Percentiles rank a stretch among this genome's conserved stretches.
phyloP scores from a whole-genome alignment of 176 grass and related monocot genomes.

The Carex cristatella region DNA sequence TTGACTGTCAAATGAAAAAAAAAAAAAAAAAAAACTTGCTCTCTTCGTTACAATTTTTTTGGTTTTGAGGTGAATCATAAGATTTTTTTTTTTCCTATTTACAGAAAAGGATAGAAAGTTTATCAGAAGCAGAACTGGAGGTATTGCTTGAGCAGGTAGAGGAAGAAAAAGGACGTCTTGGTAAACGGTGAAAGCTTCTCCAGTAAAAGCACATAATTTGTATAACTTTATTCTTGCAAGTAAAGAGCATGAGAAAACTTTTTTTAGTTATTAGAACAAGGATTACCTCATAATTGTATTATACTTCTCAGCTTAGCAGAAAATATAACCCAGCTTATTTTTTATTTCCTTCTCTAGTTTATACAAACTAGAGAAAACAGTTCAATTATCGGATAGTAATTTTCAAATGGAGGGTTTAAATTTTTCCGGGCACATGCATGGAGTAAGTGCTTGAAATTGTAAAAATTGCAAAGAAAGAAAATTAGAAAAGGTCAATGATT shows the following conservation, averaged over 20 bases:
- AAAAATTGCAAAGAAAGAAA: background rate
- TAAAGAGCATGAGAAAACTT: background rate
- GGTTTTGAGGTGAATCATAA: background rate
- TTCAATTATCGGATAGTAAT: background rate
- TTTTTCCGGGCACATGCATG: background rate
- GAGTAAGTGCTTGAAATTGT: background rate
- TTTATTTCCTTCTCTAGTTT: background rate
- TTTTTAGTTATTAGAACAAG: background rate
- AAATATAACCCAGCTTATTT: background rate
- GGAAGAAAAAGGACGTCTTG: conserved; percentile 61
- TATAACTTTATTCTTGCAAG: background rate
- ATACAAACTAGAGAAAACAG: background rate
- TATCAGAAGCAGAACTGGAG: conserved; percentile 77
- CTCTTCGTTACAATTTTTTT: background rate
- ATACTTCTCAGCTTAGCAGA: background rate
- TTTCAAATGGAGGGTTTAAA: background rate
- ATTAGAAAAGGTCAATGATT: background rate
- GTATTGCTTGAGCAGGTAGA: conserved; percentile 87
- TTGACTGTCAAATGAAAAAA: background rate
- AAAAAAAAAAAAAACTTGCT: no score
- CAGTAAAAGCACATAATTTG: background rate
- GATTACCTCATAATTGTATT: background rate
- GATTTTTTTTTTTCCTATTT: background rate
- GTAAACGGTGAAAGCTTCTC: background rate
- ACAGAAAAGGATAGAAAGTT: conserved; percentile 87